Percentiles rank a stretch among this genome's conserved stretches.
Conservation (phyloP, 352 stramenopile species). For the Globisporangium paroecandrum region DNA sequence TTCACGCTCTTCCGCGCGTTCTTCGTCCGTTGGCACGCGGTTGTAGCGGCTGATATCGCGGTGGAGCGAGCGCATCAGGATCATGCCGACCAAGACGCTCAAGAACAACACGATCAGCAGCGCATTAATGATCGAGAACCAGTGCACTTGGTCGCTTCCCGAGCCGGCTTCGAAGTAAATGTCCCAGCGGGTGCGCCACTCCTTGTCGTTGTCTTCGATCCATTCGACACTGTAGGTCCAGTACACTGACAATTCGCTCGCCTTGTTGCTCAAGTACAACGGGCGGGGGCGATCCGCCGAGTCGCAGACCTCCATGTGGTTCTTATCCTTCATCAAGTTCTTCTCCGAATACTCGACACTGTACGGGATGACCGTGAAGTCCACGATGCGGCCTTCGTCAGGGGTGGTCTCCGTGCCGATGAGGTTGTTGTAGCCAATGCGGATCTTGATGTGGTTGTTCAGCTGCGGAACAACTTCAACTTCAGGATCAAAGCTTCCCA, state of each 20-base stretch:
- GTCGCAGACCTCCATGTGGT: constrained; percentile 77
- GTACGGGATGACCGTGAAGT: constrained; percentile 97
- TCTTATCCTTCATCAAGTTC: constrained; percentile 53
- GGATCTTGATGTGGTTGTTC: constrained; percentile 99
- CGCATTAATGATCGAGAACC: constrained; percentile 99
- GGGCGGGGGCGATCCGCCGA: constrained; percentile 56
- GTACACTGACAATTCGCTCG: constrained; percentile 81
- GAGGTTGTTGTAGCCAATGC: constrained; percentile 96
- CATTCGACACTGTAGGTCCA: constrained; percentile 99
- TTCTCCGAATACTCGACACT: constrained; percentile 93
- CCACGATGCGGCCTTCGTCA: constrained; percentile 96
- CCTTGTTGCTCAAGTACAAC: constrained; percentile 83
- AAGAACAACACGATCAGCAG: constrained; percentile 99
- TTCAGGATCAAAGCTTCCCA: constrained; percentile 89
- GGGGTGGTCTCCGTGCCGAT: constrained; percentile 47
- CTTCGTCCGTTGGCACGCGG: constrained; percentile 93
- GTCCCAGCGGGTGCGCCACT: constrained; percentile 99
- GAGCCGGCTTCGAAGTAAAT: constrained; percentile 95
- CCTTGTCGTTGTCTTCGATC: constrained; percentile 91
- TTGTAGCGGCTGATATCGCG: constrained; percentile 99
- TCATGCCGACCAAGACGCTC: constrained; percentile 98
- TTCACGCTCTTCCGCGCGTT: constrained; percentile 97
- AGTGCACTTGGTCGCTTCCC: constrained; percentile 96
- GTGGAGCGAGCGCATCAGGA: constrained; percentile 97
- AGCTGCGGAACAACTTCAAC: constrained; percentile 89